Evolutionary conservation across 163 green algal species (phyloP), one percentile per base, ranked within the genome.

Genomic region (Trebouxia gelatinosa): DNA sequence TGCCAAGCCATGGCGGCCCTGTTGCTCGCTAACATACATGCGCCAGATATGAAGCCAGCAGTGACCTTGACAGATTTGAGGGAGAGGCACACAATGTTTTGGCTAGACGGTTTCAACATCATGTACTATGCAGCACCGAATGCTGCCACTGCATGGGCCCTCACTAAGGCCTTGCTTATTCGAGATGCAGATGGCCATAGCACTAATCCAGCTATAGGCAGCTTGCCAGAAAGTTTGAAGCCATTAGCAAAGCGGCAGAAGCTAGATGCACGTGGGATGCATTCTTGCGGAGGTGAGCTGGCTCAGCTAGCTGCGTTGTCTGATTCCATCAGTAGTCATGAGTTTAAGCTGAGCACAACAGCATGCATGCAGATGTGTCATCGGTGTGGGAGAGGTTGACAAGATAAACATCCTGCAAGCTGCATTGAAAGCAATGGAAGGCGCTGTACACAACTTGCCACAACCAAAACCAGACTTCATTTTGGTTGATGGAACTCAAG

Each of bases 381-480:
- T 94, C 2, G 84, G 89, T 48, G 81, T 84, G 7, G 59, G 64
- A 0, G 81, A 79, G 17, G 98, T 98, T 48, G 94, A 98, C 80
- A 34, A 86, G 5, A 93, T 98, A 81, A 98, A 98, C 90, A 98
- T 98, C 74, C 84, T 98, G 80, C 89, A 97, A 84, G 94, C 94
- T 0, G 87, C 94, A 0, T 85, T 98, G 79, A 79, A 81, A 46
- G 94, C 92, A n/a, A 98, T 98, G 94, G 65, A 78, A 39, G 61
- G 72, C 2, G 88, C 90, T 21, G 90, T 90, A 6, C 43, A 77
- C 3, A 79, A 58, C 2, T 78, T 94, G 54, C 59, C 70, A 35
- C 35, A 59, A 19, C 26, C 29, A 6, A 16, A 28, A 1, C 61
- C 68, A 32, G 58, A 82, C 7, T 75, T 64, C 39, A 5, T 66